Base-by-base conservation (phyloP, 371 early-diverging fungal species). In the Blakeslea trispora region DNA sequence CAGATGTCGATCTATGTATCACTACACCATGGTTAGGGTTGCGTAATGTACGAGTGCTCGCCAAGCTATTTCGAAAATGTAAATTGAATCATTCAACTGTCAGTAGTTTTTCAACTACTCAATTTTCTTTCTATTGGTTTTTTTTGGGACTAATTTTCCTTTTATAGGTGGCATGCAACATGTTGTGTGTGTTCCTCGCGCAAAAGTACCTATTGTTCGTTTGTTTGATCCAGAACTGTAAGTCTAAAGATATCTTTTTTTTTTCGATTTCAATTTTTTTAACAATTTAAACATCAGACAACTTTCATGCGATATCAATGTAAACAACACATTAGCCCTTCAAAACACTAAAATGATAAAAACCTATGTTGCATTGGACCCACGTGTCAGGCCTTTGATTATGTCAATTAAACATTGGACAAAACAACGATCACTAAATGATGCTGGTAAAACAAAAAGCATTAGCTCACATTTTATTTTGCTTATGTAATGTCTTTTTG, bases 341-440 rank as follows among this genome's bases (percentile, higher is more conserved):
- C 78, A 84, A 44, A 95, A 95, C 59, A 91, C 93, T 1, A 62
- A 70, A 41, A 76, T 95, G 76, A 84, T 95, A 35, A 75, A 77
- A 55, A 80, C 88, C 0, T 95, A 92, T 72, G 85, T 91, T 10
- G 79, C 81, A 1, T 64, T 89, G 11, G 96, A 95, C 63, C 80
- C 84, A 3, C 87, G 96, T 5, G 92, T 93, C 5, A 69, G 87
- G 11, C 88, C 85, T 0, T 68, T 95, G 28, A 69, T 89, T 21
- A 81, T 90, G 79, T 73, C 87, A 13, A 73, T 95, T 48, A 95
- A 93, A 62, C 74, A 90, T 41, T 95, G 94, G 94, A 86, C 91
- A 8, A 79, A 81, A 50, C 82, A 77, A 51, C 74, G 96, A 24
- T 70, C 69, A 15, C 63, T 95, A 24, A 88, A 87, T 44, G 90